Percentiles rank a stretch among this genome's conserved stretches.
These are phyloP conservation scores for Coriaria nepalensis DNA, from an alignment of 306 rosid genomes.

Conservation along the genomic window DNA sequence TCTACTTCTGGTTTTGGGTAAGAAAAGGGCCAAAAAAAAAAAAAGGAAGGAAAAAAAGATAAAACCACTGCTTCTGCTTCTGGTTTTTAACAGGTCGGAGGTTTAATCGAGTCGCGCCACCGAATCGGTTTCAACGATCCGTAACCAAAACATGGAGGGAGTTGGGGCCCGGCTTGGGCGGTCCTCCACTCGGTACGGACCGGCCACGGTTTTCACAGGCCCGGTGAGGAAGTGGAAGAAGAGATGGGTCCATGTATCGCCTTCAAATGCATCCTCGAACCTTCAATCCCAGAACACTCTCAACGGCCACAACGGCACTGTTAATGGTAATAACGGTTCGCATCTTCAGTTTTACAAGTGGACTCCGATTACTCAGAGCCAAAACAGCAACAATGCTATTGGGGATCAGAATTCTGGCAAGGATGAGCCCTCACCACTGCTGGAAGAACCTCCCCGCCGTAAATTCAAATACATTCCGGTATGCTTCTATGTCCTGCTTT, in stretches of 20 bases:
- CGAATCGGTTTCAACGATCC: slow-evolving; percentile 26
- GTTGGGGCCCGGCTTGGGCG: slow-evolving; percentile 97
- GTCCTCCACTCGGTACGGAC: slow-evolving; percentile 91
- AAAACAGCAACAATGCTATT: slow-evolving; percentile 6
- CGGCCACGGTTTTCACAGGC: slow-evolving; percentile 89
- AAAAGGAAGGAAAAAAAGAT: too few relatives aligned
- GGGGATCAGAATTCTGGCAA: slow-evolving; percentile 20
- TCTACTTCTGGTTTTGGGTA: too few relatives aligned
- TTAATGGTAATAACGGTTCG: slow-evolving; percentile 70
- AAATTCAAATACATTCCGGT: slow-evolving; percentile 95
- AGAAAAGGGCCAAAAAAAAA: too few relatives aligned
- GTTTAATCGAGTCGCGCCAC: too few relatives aligned
- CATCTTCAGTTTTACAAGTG: slow-evolving; percentile 80
- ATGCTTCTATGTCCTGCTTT: too few relatives aligned
- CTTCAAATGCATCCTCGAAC: slow-evolving; percentile 30
- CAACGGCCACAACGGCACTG: slow-evolving; percentile 5
- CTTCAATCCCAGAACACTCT: slow-evolving; percentile 19
- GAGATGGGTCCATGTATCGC: slow-evolving; percentile 86
- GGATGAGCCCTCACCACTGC: slow-evolving; percentile 16
- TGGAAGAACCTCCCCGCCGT: slow-evolving; percentile 71
- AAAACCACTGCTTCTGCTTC: too few relatives aligned
- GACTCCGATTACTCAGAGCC: slow-evolving; percentile 80
- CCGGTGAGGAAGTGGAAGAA: slow-evolving; percentile 99
- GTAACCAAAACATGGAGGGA: slow-evolving; percentile 52
- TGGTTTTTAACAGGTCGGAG: too few relatives aligned